Evolutionary conservation across 1,284 basidiomycete genomes (phyloP).

Genomic region (Apiotrichum brassicae): DNA sequence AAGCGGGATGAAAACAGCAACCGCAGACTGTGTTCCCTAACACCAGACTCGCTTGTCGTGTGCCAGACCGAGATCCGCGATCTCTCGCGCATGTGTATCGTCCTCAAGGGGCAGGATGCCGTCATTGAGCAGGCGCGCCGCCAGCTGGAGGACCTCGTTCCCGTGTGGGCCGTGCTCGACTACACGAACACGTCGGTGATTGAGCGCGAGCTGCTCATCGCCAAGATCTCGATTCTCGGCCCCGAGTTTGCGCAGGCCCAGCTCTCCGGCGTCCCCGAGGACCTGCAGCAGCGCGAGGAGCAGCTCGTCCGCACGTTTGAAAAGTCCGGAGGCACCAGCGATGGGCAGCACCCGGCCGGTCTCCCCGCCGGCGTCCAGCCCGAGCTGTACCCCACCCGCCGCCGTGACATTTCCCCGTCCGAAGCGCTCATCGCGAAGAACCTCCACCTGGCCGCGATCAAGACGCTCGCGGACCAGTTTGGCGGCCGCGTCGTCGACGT

Average conservation of each 20-base stretch:
- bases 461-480: slow-evolving; percentile 79
- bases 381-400: slow-evolving; percentile 26
- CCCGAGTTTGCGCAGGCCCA: slow-evolving; percentile 94
- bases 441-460: slow-evolving; percentile 80
- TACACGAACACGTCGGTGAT: slow-evolving; percentile 88
- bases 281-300: slow-evolving; percentile 16
- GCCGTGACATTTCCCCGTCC: slow-evolving; percentile 49
- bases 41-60: slow-evolving; percentile 85
- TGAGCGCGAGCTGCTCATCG: slow-evolving; percentile 78
- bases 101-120: slow-evolving; percentile 91
- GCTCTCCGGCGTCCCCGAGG: slow-evolving; percentile 57
- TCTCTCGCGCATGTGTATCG: slow-evolving; percentile 96
- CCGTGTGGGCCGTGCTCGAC: slow-evolving; percentile 94
- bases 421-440: slow-evolving; percentile 85
- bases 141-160: slow-evolving; percentile 90
- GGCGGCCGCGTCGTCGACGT: slow-evolving; percentile 91
- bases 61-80: slow-evolving; percentile 97
- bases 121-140: slow-evolving; percentile 94
- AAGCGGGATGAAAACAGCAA: neutral
- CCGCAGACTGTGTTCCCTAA: neutral
- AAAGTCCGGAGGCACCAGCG: neutral
- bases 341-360: slow-evolving; percentile 54
- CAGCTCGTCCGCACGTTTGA: slow-evolving; percentile 18
- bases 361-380: slow-evolving; percentile 62
- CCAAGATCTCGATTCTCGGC: slow-evolving; percentile 91